These are phyloP conservation scores for Alternaria hordeiaustralica DNA, from an alignment of 2,329 filamentous ascomycete species.

Conservation along the genomic window DNA sequence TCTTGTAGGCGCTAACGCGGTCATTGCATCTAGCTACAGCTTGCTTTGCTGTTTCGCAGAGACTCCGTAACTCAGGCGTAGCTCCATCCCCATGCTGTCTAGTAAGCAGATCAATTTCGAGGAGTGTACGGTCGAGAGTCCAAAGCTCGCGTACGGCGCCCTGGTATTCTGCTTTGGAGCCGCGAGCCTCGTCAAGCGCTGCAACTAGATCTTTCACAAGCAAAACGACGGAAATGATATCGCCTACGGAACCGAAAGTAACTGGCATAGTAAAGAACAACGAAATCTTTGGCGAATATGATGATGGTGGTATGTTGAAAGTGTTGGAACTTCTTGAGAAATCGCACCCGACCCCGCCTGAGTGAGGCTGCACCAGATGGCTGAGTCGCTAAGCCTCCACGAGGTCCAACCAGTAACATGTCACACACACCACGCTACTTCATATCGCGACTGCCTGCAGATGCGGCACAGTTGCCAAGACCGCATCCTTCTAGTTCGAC, in stretches of 20 bases:
- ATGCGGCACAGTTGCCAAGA: background rate
- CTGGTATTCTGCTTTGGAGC: conserved; percentile 39
- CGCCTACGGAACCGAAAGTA: conserved; percentile 5
- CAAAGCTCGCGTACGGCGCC: conserved; percentile 34
- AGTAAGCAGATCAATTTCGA: conserved; percentile 22
- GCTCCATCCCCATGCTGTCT: conserved; percentile 1
- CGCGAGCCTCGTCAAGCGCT: conserved; percentile 36
- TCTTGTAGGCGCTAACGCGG: background rate
- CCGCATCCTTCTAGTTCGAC: background rate
- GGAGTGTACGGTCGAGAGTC: conserved; percentile 21
- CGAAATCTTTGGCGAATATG: too few relatives aligned
- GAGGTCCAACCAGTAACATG: background rate
- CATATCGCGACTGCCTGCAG: background rate
- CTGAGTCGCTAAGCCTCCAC: background rate
- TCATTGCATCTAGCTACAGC: background rate
- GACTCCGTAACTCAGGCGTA: background rate
- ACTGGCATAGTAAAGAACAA: background rate
- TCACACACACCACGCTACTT: background rate
- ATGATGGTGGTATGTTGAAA: too few relatives aligned
- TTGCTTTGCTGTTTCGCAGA: background rate
- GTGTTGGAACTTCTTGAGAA: background rate
- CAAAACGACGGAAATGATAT: conserved; percentile 36
- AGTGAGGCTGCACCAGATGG: background rate
- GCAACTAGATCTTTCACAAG: conserved; percentile 38
- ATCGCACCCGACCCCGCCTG: background rate